Evolutionary conservation across 2,329 filamentous ascomycete species (phyloP).

Genomic region (Dryadomyces quercus-mongolicae): DNA sequence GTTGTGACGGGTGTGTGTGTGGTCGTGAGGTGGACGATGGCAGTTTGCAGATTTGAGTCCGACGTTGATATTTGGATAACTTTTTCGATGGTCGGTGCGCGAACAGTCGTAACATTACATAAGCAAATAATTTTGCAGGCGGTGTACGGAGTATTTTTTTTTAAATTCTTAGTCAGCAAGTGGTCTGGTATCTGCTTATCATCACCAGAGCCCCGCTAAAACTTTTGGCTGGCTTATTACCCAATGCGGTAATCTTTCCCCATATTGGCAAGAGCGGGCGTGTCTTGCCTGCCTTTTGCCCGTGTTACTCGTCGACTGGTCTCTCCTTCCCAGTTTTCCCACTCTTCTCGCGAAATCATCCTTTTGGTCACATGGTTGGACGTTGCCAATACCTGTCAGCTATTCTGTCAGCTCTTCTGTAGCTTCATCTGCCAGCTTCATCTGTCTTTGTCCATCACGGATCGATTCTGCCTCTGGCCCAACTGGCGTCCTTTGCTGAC

Average conservation of each 20-base stretch:
- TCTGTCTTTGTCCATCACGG: neutral
- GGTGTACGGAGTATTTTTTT: too few species aligned
- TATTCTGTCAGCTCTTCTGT: too few species aligned
- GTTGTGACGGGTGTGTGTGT: conserved; percentile 13
- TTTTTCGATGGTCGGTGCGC: too few species aligned
- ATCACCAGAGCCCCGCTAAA: neutral
- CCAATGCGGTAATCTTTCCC: conserved; percentile 1
- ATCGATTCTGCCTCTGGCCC: neutral
- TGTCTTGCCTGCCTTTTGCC: neutral
- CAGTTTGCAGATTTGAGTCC: too few species aligned
- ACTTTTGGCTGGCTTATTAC: neutral
- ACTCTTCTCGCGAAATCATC: neutral
- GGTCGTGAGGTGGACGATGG: neutral
- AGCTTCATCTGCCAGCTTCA: neutral
- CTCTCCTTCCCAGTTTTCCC: neutral
- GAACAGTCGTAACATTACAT: too few species aligned
- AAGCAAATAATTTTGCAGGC: too few species aligned
- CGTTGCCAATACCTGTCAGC: neutral
- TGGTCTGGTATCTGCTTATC: neutral
- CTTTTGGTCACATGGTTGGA: neutral
- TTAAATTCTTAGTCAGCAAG: neutral
- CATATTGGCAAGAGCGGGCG: neutral
- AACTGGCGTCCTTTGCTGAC: neutral
- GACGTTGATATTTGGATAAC: too few species aligned
- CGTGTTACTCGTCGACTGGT: neutral